Conservation (phyloP, 306 rosid species). For the Adenanthera pavonina region DNA sequence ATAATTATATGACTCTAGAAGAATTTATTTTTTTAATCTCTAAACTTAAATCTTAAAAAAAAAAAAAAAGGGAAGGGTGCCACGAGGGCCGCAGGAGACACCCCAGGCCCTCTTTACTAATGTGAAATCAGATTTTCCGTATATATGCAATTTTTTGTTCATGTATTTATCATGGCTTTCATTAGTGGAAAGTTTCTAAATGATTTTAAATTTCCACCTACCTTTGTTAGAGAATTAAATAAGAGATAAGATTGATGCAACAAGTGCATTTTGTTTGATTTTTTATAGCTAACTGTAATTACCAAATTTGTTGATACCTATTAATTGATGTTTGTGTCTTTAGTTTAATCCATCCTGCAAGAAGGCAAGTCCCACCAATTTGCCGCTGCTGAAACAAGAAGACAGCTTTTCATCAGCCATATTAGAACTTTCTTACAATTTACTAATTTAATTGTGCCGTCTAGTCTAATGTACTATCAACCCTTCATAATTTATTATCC, state of each 20-base stretch:
- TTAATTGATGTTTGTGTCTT: neutral
- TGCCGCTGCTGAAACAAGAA: neutral
- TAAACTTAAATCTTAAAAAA: too few relatives aligned
- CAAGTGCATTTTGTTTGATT: neutral
- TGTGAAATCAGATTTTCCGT: neutral
- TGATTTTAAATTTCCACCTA: slow-evolving; percentile 14
- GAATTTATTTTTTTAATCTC: too few relatives aligned
- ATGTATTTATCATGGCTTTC: neutral
- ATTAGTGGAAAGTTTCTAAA: slow-evolving; percentile 1
- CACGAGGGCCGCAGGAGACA: too few relatives aligned
- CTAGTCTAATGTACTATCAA: neutral
- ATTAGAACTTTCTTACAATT: neutral
- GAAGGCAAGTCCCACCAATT: neutral
- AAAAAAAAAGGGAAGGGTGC: too few relatives aligned
- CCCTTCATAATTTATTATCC: neutral
- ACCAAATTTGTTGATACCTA: too few relatives aligned
- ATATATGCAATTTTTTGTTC: slow-evolving; percentile 7
- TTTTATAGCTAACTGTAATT: too few relatives aligned
- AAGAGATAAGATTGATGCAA: neutral
- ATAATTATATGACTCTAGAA: too few relatives aligned
- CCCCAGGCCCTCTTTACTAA: neutral
- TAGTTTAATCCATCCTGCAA: neutral
- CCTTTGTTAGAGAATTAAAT: slow-evolving; percentile 24
- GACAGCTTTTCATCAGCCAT: neutral
- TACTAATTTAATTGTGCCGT: neutral